Conservation (phyloP, 768 basidiomycete genomes). For the Macrolepiota dolichaula region DNA sequence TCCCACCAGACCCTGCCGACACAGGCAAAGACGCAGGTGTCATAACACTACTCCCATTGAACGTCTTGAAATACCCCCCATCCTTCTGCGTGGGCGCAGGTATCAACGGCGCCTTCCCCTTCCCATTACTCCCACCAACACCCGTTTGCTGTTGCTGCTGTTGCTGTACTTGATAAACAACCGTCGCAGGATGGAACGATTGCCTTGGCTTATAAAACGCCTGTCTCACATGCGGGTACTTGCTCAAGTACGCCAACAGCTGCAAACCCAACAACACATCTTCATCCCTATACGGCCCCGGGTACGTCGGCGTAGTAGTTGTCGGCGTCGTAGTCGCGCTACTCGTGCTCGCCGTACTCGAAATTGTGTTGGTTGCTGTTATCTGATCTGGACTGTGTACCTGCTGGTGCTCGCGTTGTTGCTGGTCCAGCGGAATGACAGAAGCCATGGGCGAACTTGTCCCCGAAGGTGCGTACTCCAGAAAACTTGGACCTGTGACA, state of each 20-base stretch:
- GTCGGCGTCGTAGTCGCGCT: slow-evolving; percentile 25
- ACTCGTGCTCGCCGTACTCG: slow-evolving; percentile 3
- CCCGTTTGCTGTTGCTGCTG: not conserved
- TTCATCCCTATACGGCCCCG: slow-evolving; percentile 87
- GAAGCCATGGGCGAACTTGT: too few species aligned
- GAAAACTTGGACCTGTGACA: not conserved
- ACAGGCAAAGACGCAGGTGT: not conserved
- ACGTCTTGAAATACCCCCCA: slow-evolving; percentile 11
- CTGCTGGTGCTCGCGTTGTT: slow-evolving; percentile 2
- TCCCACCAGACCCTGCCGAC: not conserved
- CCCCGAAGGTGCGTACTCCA: too few species aligned
- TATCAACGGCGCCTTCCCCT: slow-evolving; percentile 41
- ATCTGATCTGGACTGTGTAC: slow-evolving; percentile 9
- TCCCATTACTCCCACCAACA: slow-evolving; percentile 26
- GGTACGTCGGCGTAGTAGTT: slow-evolving; percentile 26
- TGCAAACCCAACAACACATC: slow-evolving; percentile 90
- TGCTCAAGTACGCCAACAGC: slow-evolving; percentile 92
- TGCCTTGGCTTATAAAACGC: slow-evolving; percentile 88
- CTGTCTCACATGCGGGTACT: slow-evolving; percentile 95
- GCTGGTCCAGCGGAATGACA: not conserved
- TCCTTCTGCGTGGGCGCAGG: slow-evolving; percentile 8
- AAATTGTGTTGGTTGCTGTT: slow-evolving; percentile 22
- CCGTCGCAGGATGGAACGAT: slow-evolving; percentile 79
- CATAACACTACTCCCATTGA: slow-evolving; percentile 9
- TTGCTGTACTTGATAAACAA: slow-evolving; percentile 26